Evolutionary conservation across 192 early-diverging fungal genomes (phyloP).

Genomic region (Coemansia reversa): DNA sequence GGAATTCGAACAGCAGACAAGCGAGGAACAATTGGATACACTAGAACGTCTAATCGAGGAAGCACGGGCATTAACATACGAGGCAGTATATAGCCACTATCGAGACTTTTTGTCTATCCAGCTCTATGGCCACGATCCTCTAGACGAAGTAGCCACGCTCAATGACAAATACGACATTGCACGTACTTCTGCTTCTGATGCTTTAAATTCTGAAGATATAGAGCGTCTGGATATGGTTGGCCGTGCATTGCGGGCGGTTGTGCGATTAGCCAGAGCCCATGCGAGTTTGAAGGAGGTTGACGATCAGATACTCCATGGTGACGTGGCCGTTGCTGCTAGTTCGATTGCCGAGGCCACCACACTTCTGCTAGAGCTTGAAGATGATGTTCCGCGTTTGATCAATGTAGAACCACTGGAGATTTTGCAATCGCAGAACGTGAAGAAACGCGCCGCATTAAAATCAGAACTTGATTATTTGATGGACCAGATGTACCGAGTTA

Average conservation of each 20-base stretch:
- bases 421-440: conserved; percentile 26
- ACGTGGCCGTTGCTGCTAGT: conserved; percentile 42
- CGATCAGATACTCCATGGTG: conserved; percentile 45
- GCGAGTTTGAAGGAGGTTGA: conserved; percentile 45
- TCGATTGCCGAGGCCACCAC: conserved; percentile 33
- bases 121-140: conserved; percentile 40
- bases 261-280: conserved; percentile 42
- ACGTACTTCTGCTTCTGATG: conserved; percentile 3
- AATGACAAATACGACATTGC: conserved; percentile 43
- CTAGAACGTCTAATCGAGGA: conserved; percentile 28
- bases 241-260: conserved; percentile 16
- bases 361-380: conserved; percentile 32
- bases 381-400: conserved; percentile 6
- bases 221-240: conserved; percentile 31
- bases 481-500: conserved; percentile 21
- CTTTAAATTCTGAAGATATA: neutral
- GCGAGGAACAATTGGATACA: conserved; percentile 21
- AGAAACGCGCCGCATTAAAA: conserved; percentile 30
- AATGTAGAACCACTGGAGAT: conserved; percentile 5
- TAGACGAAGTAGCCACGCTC: conserved; percentile 51
- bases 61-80: conserved; percentile 31
- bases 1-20: conserved; percentile 20
- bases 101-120: conserved; percentile 30
- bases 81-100: conserved; percentile 48
- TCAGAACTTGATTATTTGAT: conserved; percentile 45